A percentile compares a stretch with the other conserved stretches of the same genome.
Conservation (phyloP, 768 basidiomycete species). For the Vararia minispora region DNA sequence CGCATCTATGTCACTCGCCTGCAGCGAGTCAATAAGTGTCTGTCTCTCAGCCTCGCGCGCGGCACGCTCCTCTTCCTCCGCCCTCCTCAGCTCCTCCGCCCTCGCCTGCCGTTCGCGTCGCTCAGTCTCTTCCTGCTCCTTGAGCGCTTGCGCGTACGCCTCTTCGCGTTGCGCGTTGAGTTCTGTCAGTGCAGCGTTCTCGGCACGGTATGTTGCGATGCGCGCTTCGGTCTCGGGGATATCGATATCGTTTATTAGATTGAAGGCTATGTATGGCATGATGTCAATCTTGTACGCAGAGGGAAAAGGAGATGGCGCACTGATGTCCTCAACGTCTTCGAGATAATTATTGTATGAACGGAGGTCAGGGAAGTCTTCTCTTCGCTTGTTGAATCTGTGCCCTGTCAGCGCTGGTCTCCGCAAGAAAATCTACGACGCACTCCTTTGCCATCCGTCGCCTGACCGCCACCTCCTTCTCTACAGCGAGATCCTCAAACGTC, state of each 20-base stretch:
- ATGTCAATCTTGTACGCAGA: constrained; percentile 6
- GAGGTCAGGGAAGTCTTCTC: constrained; percentile 78
- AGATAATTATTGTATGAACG: constrained; percentile 89
- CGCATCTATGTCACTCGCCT: constrained; percentile 65
- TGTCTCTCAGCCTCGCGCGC: constrained; percentile 61
- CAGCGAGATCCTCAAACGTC: constrained; percentile 85
- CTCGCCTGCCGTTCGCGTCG: constrained; percentile 59
- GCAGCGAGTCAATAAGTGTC: constrained; percentile 73
- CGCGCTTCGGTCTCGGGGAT: constrained; percentile 72
- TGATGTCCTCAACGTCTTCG: constrained; percentile 90
- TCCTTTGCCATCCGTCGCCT: constrained; percentile 82
- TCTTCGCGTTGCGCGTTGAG: constrained; percentile 78
- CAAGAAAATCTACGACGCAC: constrained; percentile 30
- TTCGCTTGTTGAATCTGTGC: constrained; percentile 83
- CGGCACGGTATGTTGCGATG: constrained; percentile 64
- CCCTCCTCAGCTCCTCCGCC: constrained; percentile 49
- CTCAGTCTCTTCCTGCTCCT: constrained; percentile 75
- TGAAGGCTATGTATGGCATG: constrained; percentile 57
- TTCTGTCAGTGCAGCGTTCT: constrained; percentile 77
- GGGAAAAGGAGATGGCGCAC: constrained; percentile 28
- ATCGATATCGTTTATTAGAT: constrained; percentile 86
- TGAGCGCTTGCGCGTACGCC: constrained; percentile 57
- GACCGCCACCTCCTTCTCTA: constrained; percentile 91
- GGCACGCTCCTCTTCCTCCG: constrained; percentile 68
- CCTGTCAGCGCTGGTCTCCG: neutral